Evolutionary conservation across 495 filamentous ascomycete species (phyloP).

Genomic region (Parachaetomium inaequale): DNA sequence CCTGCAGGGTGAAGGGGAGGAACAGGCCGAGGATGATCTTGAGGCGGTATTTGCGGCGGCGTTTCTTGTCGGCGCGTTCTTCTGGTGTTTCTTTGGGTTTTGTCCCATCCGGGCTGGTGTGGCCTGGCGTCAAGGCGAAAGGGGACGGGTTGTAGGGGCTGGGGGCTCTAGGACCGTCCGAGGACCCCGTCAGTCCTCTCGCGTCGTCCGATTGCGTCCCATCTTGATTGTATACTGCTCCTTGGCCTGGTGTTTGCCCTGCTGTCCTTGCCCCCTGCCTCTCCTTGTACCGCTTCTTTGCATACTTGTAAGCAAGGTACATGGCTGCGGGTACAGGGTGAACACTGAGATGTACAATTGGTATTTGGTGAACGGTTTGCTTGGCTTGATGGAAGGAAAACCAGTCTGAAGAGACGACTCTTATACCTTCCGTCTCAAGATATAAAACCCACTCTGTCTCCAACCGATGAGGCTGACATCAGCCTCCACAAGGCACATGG

Average conservation of each 20-base stretch:
- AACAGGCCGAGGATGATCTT: slow-evolving; percentile 53
- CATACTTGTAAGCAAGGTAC: slow-evolving; percentile 24
- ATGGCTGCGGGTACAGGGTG: slow-evolving; percentile 3
- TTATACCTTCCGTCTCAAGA: too few species aligned
- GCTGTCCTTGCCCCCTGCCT: neutral
- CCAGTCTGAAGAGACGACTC: too few species aligned
- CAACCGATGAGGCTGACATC: too few species aligned
- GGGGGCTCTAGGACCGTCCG: neutral
- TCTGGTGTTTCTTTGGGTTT: slow-evolving; percentile 18
- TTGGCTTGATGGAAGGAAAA: too few species aligned
- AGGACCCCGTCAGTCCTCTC: neutral
- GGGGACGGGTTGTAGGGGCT: neutral
- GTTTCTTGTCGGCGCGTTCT: slow-evolving; percentile 1
- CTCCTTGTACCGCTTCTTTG: slow-evolving; percentile 19
- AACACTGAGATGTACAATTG: neutral
- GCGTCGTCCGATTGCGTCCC: neutral
- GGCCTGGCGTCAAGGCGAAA: neutral
- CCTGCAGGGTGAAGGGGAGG: slow-evolving; percentile 49
- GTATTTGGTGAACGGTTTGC: neutral
- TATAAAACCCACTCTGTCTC: too few species aligned
- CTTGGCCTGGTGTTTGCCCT: neutral
- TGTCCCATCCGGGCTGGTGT: slow-evolving; percentile 9
- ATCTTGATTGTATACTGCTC: neutral
- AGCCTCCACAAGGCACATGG: too few species aligned
- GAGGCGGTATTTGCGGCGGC: slow-evolving; percentile 41